phyloP scores from a whole-genome alignment of 176 grass and related monocot species.

The Oryza nivara region DNA sequence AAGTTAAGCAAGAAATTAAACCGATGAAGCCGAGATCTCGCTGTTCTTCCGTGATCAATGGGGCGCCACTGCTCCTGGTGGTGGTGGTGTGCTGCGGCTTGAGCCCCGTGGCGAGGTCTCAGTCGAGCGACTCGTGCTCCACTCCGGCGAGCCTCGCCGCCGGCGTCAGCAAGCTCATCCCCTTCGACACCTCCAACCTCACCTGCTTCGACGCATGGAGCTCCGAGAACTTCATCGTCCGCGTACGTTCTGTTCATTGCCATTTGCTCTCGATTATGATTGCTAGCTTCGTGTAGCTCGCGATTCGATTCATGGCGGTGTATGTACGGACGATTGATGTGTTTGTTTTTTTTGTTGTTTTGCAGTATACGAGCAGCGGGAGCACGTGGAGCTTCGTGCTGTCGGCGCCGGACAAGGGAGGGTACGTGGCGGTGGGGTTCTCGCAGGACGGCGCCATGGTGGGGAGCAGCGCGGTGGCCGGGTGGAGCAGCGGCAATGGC shows the following conservation, averaged over 20 bases:
- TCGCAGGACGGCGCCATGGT: slow-evolving; percentile 56
- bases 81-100: not conserved
- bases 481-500: slow-evolving; percentile 52
- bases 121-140: slow-evolving; percentile 48
- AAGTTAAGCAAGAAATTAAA: not conserved
- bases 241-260: slow-evolving; percentile 36
- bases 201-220: slow-evolving; percentile 64
- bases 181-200: slow-evolving; percentile 63
- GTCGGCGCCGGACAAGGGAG: slow-evolving; percentile 56
- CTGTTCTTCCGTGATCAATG: not conserved
- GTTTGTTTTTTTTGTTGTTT: no score
- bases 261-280: no score
- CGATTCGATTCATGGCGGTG: not conserved
- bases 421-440: slow-evolving; percentile 74
- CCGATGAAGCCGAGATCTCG: slow-evolving; percentile 28
- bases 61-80: not conserved
- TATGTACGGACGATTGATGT: no score
- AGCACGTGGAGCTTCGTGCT: slow-evolving; percentile 60
- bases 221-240: slow-evolving; percentile 58
- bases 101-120: slow-evolving; percentile 16
- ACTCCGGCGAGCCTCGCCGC: slow-evolving; percentile 16
- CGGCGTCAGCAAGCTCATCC: slow-evolving; percentile 49
- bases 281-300: no score
- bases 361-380: slow-evolving; percentile 57
- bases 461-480: slow-evolving; percentile 65